Base-by-base conservation (phyloP, 1,284 basidiomycete species). In the Neonothopanus nambi region DNA sequence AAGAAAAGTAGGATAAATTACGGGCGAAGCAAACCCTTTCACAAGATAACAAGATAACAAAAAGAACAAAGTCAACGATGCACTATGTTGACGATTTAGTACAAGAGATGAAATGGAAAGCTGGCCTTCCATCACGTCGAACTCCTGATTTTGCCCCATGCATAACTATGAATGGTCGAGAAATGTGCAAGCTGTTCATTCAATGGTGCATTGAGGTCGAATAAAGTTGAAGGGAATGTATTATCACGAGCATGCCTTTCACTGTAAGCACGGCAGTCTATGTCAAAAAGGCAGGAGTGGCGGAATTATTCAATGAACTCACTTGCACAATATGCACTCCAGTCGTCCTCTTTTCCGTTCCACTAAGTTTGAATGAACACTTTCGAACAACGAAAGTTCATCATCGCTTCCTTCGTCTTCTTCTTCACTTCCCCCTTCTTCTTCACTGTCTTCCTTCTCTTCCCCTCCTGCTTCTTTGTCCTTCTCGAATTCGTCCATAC, bases 241-340 rank as follows among this genome's bases (percentile, higher is more conserved):
- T 48, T 15, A 33, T 33, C 30, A 11, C 30, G 30, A 2, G 21
- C 17, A 21, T 39, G 21, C 36, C 37, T 39, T 4, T 40, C 37
- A 26, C 21, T 23, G 26, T 36, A 24, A 28, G 24, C 21, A 36
- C 43, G 18, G 15, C 7, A n/a, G n/a, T n/a, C 1, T 5, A 26
- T n/a, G 20, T 12, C 12, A 45, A 33, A 30, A 26, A 42, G 26
- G 8, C 23, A 23, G 15, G 9, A 44, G 28, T 36, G 24, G 9
- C 20, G 30, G 5, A 39, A 36, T 33, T 33, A 21, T 30, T 8
- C 13, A 38, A n/a, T 13, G 3, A 13, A 46, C 54, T 36, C 18
- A 55, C 54, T 41, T 26, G 38, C 54, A 55, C 33, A 55, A 39
- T 3, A 24, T 43, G 43, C 54, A 55, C 21, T 47, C 17, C 17